Base-by-base conservation (phyloP, 306 rosid genomes). In the Alnus glutinosa region DNA sequence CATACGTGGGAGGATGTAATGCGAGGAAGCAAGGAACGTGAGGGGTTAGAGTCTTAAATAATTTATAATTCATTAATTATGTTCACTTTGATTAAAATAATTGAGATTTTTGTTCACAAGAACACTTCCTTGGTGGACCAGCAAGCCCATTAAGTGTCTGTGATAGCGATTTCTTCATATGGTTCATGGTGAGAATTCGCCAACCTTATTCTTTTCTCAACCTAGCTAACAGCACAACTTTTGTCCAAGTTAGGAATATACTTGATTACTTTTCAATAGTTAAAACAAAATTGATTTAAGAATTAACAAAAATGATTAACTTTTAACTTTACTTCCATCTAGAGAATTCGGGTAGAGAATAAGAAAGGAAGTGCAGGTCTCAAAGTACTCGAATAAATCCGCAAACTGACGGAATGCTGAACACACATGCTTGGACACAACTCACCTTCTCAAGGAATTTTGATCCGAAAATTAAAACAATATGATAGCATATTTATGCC, bases 141-240 rank as follows among this genome's bases (percentile, higher is more conserved):
- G 55, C 64, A n/a, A 75, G 72, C 78, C 78, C 73, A 68, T 76
- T 46, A 62, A 32, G 80, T 28, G 70, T 57, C 49, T 52, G 83
- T 23, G 87, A 78, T 77, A 14, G 80, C 59, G 73, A 86, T 77
- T 75, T 54, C 75, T 16, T 83, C 79, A 83, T 78, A 58, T 75
- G 77, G 51, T 61, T 67, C 36, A 71, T 61, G 77, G 83, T 83
- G 85, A 73, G 69, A 81, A 79, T 74, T 78, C 34, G 82, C 87
- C 84, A 80, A 81, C 71, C 39, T 47, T 44, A 16, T 1, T 66
- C n/a, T 30, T 69, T 63, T 36, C 11, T 30, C 55, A 16, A 59
- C 73, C 57, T 36, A 58, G 9, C 30, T 23, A 34, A 59, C 68
- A 23, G 8, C 55, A 11, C n/a, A 55, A 58, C 7, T 16, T 5